Evolutionary conservation across 495 filamentous ascomycete species (phyloP), one percentile per base, ranked within the genome.

Genomic region (Opeltia flavorubescens): DNA sequence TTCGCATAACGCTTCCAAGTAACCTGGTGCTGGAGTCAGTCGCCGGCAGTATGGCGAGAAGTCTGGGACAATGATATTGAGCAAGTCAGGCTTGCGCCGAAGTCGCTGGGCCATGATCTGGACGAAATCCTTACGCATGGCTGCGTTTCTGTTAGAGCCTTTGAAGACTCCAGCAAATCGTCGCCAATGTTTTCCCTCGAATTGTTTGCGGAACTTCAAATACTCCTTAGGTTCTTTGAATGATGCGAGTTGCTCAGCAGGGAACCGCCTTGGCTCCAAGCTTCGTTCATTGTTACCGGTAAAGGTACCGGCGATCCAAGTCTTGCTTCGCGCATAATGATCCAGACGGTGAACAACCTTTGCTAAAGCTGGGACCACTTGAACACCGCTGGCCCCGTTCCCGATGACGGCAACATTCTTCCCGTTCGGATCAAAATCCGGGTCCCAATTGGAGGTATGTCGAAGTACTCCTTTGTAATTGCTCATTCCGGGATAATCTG

Each of bases 31-130:
- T 0, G 81, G 81, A 0, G 83, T 87, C 0, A 84, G 66, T 12
- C 83, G 77, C 39, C 81, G 72, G 53, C 81, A 87, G 56, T 77
- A 72, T 4, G 78, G 77, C 0, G 71, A 68, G 55, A 81, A 87
- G 47, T 79, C 72, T 0, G 82, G 81, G 27, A 77, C 64, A 38
- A 81, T 68, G 27, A 67, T 62, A 7, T 72, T 63, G 18, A 66
- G 54, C 18, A 83, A 62, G 25, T 75, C 71, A 2, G 75, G 71
- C 47, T 79, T 74, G 34, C 67, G 65, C 9, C 63, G 58, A 18
- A 80, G 52, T 3, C 74, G 66, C 28, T 71, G 44, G 41, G 66
- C 51, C 69, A 76, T 76, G 9, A 75, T 55, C 20, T 68, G 54
- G 0, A 61, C 70, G 67, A 77, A 80, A 27, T 62, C 64, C 34